These are phyloP conservation scores for Suhomyces bokatorum DNA, from an alignment of 1,139 yeast species.

Conservation along the genomic window DNA sequence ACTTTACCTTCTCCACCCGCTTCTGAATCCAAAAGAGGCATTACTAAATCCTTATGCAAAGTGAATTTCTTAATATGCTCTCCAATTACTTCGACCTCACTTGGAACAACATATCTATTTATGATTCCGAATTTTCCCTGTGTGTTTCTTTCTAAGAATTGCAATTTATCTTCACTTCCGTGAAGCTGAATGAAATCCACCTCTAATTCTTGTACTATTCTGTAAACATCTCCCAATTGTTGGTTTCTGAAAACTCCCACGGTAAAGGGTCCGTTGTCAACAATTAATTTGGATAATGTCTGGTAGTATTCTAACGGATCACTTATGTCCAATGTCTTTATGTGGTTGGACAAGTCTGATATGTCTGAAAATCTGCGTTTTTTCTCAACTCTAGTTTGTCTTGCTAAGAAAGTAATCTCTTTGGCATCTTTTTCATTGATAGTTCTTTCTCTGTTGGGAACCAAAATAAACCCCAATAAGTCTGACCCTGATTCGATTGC, in stretches of 20 bases:
- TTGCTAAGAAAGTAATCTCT: slow-evolving; percentile 46
- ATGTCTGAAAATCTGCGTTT: slow-evolving; percentile 22
- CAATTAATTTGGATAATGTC: slow-evolving; percentile 29
- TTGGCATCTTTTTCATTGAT: slow-evolving; percentile 56
- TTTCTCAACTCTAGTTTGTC: slow-evolving; percentile 19
- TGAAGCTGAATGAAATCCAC: slow-evolving; percentile 87
- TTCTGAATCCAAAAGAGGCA: slow-evolving; percentile 81
- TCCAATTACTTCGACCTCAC: slow-evolving; percentile 36
- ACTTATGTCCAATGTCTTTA: slow-evolving; percentile 19
- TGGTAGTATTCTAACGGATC: slow-evolving; percentile 37
- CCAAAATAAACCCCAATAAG: slow-evolving; percentile 80
- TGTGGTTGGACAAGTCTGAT: slow-evolving; percentile 20
- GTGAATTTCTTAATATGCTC: slow-evolving; percentile 20
- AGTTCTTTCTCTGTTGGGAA: slow-evolving; percentile 78
- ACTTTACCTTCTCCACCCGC: slow-evolving; percentile 87
- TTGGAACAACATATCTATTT: slow-evolving; percentile 66
- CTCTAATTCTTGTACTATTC: slow-evolving; percentile 45
- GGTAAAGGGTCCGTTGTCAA: slow-evolving; percentile 61
- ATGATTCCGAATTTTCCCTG: slow-evolving; percentile 56
- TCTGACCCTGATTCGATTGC: slow-evolving; percentile 77
- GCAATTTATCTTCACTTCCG: slow-evolving; percentile 72
- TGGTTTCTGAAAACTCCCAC: slow-evolving; percentile 95
- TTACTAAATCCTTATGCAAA: slow-evolving; percentile 21
- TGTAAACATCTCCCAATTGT: slow-evolving; percentile 57
- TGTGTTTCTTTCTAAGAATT: slow-evolving; percentile 38